These are phyloP conservation scores for Xerocomellus dryophilus DNA, from an alignment of 768 basidiomycete species.

Conservation along the genomic window DNA sequence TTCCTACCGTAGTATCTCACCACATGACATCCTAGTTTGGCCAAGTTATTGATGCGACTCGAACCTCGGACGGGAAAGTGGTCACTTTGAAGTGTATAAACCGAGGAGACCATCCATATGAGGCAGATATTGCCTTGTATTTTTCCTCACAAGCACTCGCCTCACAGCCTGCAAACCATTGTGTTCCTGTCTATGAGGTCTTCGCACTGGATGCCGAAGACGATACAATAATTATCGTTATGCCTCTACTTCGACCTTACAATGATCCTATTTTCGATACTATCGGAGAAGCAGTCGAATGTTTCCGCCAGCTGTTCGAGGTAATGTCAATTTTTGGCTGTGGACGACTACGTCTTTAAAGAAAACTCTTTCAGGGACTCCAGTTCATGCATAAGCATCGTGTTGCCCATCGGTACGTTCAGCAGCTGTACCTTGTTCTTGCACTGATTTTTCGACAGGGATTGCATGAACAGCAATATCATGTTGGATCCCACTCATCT, in stretches of 20 bases:
- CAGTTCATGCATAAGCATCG: constrained; percentile 25
- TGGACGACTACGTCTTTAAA: too few species aligned
- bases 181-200: constrained; percentile 25
- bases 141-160: constrained; percentile 14
- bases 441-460: too few species aligned
- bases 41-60: constrained; percentile 28
- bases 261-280: constrained; percentile 17
- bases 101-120: constrained; percentile 12
- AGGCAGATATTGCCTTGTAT: constrained; percentile 22
- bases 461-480: too few species aligned
- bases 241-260: constrained; percentile 29
- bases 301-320: constrained; percentile 34
- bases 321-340: constrained; percentile 12
- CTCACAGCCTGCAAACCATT: constrained; percentile 21
- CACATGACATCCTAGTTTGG: too few species aligned
- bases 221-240: constrained; percentile 22
- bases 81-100: constrained; percentile 32
- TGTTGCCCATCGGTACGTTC: constrained; percentile 18
- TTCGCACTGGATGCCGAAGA: constrained; percentile 5
- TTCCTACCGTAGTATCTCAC: too few species aligned
- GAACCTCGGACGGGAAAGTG: constrained; percentile 23
- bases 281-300: constrained; percentile 11
- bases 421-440: too few species aligned
- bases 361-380: background rate
- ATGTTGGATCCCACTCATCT: too few species aligned